Evolutionary conservation across 345 rosid genomes (phyloP).

Genomic region (Hevea brasiliensis): DNA sequence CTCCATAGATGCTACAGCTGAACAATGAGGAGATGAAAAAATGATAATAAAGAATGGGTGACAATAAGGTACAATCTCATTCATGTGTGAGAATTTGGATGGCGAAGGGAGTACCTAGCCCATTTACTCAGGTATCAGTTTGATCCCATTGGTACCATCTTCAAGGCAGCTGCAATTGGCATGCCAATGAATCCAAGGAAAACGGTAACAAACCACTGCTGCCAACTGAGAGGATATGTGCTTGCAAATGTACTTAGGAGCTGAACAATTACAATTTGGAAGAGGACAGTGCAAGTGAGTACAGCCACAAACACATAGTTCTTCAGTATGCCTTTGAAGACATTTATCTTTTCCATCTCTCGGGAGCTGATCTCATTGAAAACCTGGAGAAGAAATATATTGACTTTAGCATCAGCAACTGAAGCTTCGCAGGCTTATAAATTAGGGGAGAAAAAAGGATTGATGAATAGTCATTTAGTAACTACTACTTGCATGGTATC

Average conservation of each 20-base stretch:
- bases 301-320: constrained; percentile 35
- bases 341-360: constrained; percentile 37
- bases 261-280: constrained; percentile 34
- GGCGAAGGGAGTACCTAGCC: neutral
- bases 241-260: constrained; percentile 42
- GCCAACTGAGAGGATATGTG: constrained; percentile 65
- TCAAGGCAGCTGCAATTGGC: constrained; percentile 86
- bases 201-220: constrained; percentile 74
- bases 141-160: constrained; percentile 65
- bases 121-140: constrained; percentile 25
- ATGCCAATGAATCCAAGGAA: constrained; percentile 87
- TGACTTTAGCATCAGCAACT: neutral
- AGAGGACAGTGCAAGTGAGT: constrained; percentile 21
- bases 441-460: neutral
- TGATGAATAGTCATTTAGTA: no score
- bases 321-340: constrained; percentile 30
- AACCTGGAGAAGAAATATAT: constrained; percentile 18
- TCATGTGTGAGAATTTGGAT: constrained; percentile 1
- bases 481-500: no score
- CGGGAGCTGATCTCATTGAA: constrained; percentile 39
- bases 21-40: neutral
- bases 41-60: neutral
- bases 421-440: neutral
- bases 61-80: neutral
- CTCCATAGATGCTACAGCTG: constrained; percentile 6